Conservation (phyloP, 148 eudicot genomes). For the Agrostemma githago region DNA sequence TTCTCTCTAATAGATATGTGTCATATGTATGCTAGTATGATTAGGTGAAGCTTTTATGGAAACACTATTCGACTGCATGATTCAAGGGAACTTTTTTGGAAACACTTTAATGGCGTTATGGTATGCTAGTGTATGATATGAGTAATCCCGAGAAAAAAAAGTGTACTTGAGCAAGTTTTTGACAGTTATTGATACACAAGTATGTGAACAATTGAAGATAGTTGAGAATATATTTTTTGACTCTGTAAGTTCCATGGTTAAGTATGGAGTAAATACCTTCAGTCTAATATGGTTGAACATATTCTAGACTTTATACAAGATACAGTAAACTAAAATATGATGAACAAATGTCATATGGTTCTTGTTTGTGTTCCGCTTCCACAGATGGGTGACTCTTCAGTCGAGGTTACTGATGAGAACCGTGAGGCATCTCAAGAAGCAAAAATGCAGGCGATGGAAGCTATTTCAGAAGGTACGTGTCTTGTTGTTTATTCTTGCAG, state of each 20-base stretch:
- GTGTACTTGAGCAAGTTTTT: not conserved
- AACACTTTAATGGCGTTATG: not conserved
- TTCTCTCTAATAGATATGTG: too few species aligned
- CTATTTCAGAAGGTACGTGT: conserved; percentile 62
- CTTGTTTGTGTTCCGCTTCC: conserved; percentile 9
- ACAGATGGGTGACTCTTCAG: conserved; percentile 87
- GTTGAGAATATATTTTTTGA: not conserved
- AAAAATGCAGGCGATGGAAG: conserved; percentile 66
- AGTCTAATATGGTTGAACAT: not conserved
- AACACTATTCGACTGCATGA: not conserved
- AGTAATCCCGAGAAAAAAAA: not conserved
- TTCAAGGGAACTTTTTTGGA: not conserved
- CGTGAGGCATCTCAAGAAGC: conserved; percentile 71
- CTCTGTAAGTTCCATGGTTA: not conserved
- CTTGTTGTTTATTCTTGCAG: not conserved
- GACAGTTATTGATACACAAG: not conserved
- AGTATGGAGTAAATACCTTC: not conserved
- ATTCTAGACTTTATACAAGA: not conserved
- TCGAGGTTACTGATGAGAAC: conserved; percentile 78
- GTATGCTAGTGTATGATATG: too few species aligned
- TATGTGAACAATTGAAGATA: not conserved
- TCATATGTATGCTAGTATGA: too few species aligned
- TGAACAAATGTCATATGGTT: not conserved
- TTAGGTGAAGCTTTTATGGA: not conserved
- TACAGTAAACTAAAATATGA: not conserved